Percentiles rank a stretch among this genome's conserved stretches.
Conservation (phyloP, 441 rosid genomes). For the Rhodomyrtus psidioides region DNA sequence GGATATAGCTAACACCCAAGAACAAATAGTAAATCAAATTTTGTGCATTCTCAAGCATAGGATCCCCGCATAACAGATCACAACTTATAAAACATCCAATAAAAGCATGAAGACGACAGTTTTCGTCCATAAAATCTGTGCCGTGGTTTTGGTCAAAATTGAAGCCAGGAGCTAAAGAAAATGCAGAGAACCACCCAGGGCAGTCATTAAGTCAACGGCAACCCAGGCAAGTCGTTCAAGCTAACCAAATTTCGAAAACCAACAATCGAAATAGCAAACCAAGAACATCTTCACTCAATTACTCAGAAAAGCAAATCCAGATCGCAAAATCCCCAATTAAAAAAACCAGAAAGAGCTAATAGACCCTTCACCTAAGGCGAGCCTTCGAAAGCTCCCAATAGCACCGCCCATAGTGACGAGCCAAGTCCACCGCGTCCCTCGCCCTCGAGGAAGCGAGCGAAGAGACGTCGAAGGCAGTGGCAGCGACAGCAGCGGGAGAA, state of each 20-base stretch:
- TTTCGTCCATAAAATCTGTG: neutral
- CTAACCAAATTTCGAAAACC: neutral
- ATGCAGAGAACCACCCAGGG: neutral
- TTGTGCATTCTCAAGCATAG: neutral
- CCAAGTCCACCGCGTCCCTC: conserved; percentile 20
- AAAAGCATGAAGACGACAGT: neutral
- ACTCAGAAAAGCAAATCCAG: neutral
- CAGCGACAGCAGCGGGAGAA: neutral
- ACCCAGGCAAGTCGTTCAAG: neutral
- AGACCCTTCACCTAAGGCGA: conserved; percentile 61
- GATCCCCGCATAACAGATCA: neutral
- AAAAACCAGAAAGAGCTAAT: neutral
- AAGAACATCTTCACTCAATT: neutral
- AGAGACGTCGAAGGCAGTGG: conserved; percentile 18
- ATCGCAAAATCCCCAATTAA: neutral
- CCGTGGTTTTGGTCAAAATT: neutral
- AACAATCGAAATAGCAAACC: neutral
- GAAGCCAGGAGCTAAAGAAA: neutral
- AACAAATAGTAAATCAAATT: neutral
- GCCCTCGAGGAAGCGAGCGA: conserved; percentile 11
- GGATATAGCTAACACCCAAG: neutral
- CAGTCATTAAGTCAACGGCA: neutral
- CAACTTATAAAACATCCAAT: neutral
- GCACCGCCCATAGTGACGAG: conserved; percentile 63
- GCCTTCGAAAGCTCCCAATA: conserved; percentile 97